Base-by-base conservation (phyloP, 1,284 basidiomycete species). In the Irpex rosettiformis region DNA sequence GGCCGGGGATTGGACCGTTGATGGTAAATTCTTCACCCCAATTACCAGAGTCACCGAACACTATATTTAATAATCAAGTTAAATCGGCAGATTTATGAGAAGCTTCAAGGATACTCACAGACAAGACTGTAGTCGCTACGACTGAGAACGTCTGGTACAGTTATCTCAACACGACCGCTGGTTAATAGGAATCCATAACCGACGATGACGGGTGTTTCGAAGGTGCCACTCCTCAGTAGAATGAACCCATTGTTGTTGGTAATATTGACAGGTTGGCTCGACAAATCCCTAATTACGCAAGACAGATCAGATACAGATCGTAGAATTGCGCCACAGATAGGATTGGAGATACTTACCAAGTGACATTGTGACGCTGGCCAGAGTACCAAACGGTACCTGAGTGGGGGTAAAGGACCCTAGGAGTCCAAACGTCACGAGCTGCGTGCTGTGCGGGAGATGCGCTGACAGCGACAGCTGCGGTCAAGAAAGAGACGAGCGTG, bases 101-200 rank as follows among this genome's bases (percentile, higher is more conserved):
- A 5, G 21, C n/a, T n/a, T n/a, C n/a, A n/a, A n/a, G n/a, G n/a
- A n/a, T n/a, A 75, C 77, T 71, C 60, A 81, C 79, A 66, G 58
- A 81, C 72, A 33, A 83, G 67, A 58, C 73, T 72, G 64, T 79
- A 83, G 59, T 76, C 68, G 30, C 70, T 61, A 10, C 75, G 78
- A 4, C 75, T 67, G 2, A 61, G 29, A 28, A 77, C 73, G 16
- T 72, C 64, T 3, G 75, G 76, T 10, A 82, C 76, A 21, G 60
- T 68, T 37, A 81, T 70, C 42, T 75, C 69, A 16, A 72, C 68
- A 25, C 66, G 67, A 42, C 76, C 75, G 7, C 61, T 54, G 53
- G 74, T 62, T 47, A 82, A 76, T 33, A 72, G 59, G 57, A 82
- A 77, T 55, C 70, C 64, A 55, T 73, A 73, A 18, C 73, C 72